Percentiles rank a stretch among this genome's conserved stretches.
Evolutionary conservation across 2,329 filamentous ascomycete species (phyloP).

Genomic region (Cordyceps militaris): DNA sequence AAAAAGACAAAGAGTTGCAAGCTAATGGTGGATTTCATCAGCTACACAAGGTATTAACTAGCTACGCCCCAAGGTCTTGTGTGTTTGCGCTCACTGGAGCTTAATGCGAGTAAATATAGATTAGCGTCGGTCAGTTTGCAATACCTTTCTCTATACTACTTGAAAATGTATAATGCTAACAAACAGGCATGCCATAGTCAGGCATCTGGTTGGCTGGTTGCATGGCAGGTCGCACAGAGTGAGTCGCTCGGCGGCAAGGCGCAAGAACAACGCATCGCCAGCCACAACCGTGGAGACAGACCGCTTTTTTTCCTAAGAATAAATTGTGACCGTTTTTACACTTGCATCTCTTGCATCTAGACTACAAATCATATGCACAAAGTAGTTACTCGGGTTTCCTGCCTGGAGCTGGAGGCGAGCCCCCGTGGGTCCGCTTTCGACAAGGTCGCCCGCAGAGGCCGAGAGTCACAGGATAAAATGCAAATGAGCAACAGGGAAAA

Average conservation of each 20-base stretch:
- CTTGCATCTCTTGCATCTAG: not conserved
- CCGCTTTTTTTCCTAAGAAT: not conserved
- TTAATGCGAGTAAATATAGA: too few species aligned
- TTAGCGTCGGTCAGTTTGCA: too few species aligned
- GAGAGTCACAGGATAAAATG: not conserved
- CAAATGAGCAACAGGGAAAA: not conserved
- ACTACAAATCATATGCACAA: not conserved
- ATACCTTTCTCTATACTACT: not conserved
- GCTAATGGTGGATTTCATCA: not conserved
- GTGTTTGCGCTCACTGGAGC: not conserved
- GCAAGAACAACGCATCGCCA: slow-evolving; percentile 6
- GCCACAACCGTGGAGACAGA: not conserved
- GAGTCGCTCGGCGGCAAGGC: not conserved
- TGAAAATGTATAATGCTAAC: not conserved
- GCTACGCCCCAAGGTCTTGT: not conserved
- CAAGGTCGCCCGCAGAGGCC: not conserved
- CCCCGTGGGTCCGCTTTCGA: not conserved
- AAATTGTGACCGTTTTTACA: not conserved
- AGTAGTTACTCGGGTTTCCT: not conserved
- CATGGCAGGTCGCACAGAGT: slow-evolving; percentile 1
- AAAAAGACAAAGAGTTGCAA: not conserved
- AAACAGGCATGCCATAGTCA: not conserved
- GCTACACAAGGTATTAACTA: not conserved
- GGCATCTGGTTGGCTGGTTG: not conserved
- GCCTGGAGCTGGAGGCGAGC: not conserved